Evolutionary conservation across 176 grass and related monocot species (phyloP).

Genomic region (Canna indica): DNA sequence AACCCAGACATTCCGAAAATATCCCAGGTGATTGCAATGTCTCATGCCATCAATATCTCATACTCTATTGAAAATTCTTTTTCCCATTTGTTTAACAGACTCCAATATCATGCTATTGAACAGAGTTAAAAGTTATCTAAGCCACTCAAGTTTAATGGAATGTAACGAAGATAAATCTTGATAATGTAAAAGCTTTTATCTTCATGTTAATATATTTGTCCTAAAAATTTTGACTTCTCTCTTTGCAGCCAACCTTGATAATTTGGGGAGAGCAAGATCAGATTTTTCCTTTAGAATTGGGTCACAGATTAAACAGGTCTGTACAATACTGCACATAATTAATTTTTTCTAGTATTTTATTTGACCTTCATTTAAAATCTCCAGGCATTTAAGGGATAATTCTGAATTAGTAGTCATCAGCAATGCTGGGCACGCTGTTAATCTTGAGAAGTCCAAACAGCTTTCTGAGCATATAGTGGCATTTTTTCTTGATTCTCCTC

Average conservation of each 20-base stretch:
- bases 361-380: constrained; percentile 19
- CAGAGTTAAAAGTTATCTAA: neutral
- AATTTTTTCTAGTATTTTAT: neutral
- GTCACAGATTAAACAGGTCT: constrained; percentile 73
- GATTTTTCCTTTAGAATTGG: constrained; percentile 88
- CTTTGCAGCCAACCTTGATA: constrained; percentile 54
- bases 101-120: neutral
- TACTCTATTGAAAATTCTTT: neutral
- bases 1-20: constrained; percentile 68
- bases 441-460: constrained; percentile 72
- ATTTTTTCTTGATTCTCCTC: constrained; percentile 35
- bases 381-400: constrained; percentile 71
- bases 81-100: neutral
- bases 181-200: neutral
- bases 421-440: constrained; percentile 84
- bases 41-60: neutral
- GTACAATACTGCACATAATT: neutral
- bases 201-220: neutral
- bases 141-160: neutral
- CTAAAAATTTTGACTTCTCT: constrained; percentile 1
- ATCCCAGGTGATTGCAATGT: constrained; percentile 37
- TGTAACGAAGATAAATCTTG: neutral
- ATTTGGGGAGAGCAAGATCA: constrained; percentile 74
- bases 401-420: constrained; percentile 55
- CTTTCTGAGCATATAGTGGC: constrained; percentile 45